These are phyloP conservation scores for Alternaria burnsii DNA, from an alignment of 2,329 filamentous ascomycete genomes.

Conservation along the genomic window DNA sequence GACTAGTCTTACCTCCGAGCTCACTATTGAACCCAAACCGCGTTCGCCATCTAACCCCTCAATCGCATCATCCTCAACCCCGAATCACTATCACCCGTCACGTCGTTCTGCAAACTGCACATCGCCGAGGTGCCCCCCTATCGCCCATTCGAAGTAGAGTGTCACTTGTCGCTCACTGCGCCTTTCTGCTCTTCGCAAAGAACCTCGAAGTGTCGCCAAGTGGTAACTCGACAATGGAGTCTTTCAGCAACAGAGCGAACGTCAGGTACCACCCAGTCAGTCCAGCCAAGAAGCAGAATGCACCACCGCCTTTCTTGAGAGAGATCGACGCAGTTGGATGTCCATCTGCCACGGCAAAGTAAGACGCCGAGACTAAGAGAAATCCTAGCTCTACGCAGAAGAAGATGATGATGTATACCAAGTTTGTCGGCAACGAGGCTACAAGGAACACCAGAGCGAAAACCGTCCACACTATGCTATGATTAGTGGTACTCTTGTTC, in stretches of 20 bases:
- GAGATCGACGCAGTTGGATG: conserved; percentile 42
- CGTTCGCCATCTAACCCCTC: conserved; percentile 20
- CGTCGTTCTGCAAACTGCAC: background rate
- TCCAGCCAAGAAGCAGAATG: conserved; percentile 58
- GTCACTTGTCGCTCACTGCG: background rate
- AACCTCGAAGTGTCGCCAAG: conserved; percentile 38
- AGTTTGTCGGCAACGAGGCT: conserved; percentile 56
- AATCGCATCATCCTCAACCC: conserved; percentile 21
- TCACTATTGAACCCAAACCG: background rate
- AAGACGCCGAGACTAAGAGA: conserved; percentile 54
- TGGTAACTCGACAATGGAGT: conserved; percentile 37
- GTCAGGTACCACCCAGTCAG: conserved; percentile 49
- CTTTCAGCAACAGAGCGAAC: conserved; percentile 33
- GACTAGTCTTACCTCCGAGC: background rate
- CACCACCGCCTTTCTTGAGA: conserved; percentile 57
- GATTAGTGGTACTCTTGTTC: background rate
- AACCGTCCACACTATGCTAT: conserved; percentile 56
- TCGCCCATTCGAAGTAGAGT: background rate
- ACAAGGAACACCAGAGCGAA: conserved; percentile 59
- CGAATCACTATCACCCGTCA: background rate
- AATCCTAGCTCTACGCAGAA: conserved; percentile 58
- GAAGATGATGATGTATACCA: conserved; percentile 61
- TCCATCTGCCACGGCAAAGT: conserved; percentile 58
- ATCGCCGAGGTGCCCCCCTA: background rate
- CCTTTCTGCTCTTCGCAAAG: conserved; percentile 34